Conservation (phyloP, 208 protist genomes). For the Trypanosomatidae sp. region DNA sequence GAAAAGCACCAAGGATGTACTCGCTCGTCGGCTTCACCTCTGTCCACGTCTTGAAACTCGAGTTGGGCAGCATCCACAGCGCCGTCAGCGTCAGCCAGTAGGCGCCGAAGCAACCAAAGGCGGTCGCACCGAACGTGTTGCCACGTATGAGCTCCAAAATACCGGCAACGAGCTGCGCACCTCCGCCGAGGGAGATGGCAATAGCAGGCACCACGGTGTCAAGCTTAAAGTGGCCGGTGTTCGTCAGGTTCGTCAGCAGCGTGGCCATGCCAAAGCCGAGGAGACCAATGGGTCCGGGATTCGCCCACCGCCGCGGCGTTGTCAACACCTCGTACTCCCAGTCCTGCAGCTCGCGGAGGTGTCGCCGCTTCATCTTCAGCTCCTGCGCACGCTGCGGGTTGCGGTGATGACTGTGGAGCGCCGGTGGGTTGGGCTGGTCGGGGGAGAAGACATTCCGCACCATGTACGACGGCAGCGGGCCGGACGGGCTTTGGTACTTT, state of each 20-base stretch:
- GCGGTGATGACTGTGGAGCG: too few species aligned
- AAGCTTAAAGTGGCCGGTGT: conserved; percentile 36
- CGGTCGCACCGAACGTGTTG: conserved; percentile 50
- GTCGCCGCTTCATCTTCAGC: too few species aligned
- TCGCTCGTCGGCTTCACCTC: not conserved
- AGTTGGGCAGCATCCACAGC: conserved; percentile 45
- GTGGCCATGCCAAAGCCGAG: conserved; percentile 65
- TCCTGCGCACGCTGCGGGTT: too few species aligned
- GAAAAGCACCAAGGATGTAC: conserved; percentile 28
- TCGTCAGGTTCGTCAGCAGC: conserved; percentile 52
- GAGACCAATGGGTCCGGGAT: too few species aligned
- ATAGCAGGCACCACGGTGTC: conserved; percentile 19
- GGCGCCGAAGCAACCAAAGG: conserved; percentile 39
- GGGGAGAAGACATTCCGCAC: too few species aligned
- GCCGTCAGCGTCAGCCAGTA: conserved; percentile 50
- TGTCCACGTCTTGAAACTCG: not conserved
- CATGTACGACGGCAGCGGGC: too few species aligned
- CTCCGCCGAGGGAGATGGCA: conserved; percentile 48
- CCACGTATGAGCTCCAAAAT: conserved; percentile 42
- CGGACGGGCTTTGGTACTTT: too few species aligned
- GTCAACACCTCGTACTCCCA: too few species aligned
- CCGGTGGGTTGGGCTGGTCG: too few species aligned
- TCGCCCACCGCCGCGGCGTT: too few species aligned
- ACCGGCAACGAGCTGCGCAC: conserved; percentile 51
- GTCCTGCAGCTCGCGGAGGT: too few species aligned